A percentile compares a stretch with the other conserved stretches of the same genome.
Evolutionary conservation across 2,329 filamentous ascomycete species (phyloP).

Genomic region (Sporothrix pallida): DNA sequence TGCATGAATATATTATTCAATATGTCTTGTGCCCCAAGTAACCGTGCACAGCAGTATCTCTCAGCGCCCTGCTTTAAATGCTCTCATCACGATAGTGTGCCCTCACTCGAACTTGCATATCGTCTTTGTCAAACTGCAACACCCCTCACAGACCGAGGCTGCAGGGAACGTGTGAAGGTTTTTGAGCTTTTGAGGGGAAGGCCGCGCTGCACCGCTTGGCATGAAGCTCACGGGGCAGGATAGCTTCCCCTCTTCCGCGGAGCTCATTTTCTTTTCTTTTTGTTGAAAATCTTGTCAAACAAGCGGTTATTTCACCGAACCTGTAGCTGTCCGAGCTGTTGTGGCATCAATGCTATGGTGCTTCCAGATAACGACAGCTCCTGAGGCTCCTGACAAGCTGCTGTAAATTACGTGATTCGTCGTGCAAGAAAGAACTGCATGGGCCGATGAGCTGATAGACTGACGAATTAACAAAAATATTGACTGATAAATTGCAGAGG

Average conservation of each 20-base stretch:
- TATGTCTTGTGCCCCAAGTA: not conserved
- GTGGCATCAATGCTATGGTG: not conserved
- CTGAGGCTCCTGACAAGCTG: not conserved
- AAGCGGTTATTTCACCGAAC: constrained; percentile 25
- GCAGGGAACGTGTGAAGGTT: constrained; percentile 3
- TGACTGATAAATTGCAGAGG: not conserved
- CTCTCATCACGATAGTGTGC: not conserved
- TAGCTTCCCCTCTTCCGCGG: not conserved
- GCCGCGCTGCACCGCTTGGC: not conserved
- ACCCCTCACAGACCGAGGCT: not conserved
- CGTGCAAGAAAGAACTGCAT: not conserved
- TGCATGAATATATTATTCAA: not conserved
- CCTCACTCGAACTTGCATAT: not conserved
- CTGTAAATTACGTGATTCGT: not conserved
- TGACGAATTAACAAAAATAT: not conserved
- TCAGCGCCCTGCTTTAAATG: not conserved
- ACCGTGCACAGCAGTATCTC: not conserved
- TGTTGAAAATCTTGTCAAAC: not conserved
- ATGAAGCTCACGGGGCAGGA: constrained; percentile 1
- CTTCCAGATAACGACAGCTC: not conserved
- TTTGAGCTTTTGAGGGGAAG: not conserved
- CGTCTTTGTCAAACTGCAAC: not conserved
- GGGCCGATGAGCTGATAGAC: not conserved
- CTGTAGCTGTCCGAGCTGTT: constrained; percentile 11
- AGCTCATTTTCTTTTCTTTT: not conserved